These are phyloP conservation scores for Colletotrichum sp. DNA, from an alignment of 2,329 filamentous ascomycete genomes.

Conservation along the genomic window DNA sequence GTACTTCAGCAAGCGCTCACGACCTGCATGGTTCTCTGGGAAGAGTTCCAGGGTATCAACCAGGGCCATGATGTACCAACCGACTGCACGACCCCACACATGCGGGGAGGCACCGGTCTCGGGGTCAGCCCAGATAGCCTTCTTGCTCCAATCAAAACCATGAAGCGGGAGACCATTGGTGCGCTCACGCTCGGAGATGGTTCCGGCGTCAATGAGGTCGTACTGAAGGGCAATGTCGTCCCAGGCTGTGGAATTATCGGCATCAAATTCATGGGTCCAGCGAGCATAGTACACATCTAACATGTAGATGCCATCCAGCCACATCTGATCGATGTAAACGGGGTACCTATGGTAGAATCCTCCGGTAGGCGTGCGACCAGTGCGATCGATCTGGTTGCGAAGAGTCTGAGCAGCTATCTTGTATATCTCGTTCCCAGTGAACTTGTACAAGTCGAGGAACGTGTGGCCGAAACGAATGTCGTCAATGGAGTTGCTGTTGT, in stretches of 20 bases:
- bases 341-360: conserved; percentile 26
- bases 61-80: conserved; percentile 40
- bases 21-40: conserved; percentile 38
- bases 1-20: conserved; percentile 41
- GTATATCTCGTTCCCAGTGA: conserved; percentile 18
- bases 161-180: conserved; percentile 50
- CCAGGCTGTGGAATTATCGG: conserved; percentile 37
- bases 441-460: conserved; percentile 14
- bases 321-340: conserved; percentile 27
- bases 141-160: conserved; percentile 54
- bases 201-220: conserved; percentile 40
- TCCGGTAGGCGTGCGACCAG: conserved; percentile 8
- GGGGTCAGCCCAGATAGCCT: conserved; percentile 52
- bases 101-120: conserved; percentile 51
- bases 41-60: conserved; percentile 52
- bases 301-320: conserved; percentile 54
- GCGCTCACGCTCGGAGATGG: conserved; percentile 38
- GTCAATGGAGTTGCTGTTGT: conserved; percentile 22
- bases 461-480: conserved; percentile 23
- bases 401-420: conserved; percentile 14
- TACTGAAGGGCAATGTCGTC: conserved; percentile 48
- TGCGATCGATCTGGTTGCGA: conserved; percentile 17
- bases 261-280: conserved; percentile 30
- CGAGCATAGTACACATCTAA: conserved; percentile 37
- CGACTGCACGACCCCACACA: conserved; percentile 56